These are phyloP conservation scores for Fraxinus dipetala DNA, from an alignment of 305 asterid species.

Conservation along the genomic window DNA sequence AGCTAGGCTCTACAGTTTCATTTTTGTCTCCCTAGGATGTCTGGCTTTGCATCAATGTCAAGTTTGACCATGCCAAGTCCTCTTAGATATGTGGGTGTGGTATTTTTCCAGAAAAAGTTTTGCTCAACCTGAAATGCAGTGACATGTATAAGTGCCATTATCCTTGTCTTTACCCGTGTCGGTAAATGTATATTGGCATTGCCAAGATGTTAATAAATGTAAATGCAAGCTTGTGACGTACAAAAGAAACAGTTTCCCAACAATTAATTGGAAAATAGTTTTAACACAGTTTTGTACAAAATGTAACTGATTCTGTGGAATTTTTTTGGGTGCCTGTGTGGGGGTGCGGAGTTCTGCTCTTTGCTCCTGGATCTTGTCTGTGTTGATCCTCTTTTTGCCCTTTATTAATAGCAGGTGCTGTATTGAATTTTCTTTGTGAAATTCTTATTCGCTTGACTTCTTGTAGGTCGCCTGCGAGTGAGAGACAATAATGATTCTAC, in stretches of 20 bases:
- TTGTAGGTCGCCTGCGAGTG: slow-evolving; percentile 50
- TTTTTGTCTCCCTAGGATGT: neutral
- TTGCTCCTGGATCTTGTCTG: neutral
- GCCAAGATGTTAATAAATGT: neutral
- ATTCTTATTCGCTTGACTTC: neutral
- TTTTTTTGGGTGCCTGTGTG: neutral
- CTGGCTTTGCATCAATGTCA: neutral
- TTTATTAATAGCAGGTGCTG: neutral
- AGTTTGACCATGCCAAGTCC: neutral
- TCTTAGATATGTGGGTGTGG: neutral
- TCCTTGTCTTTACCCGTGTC: neutral
- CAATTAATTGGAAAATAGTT: neutral
- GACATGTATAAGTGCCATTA: neutral
- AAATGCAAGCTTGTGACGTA: neutral
- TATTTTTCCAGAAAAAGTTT: neutral
- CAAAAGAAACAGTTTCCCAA: neutral
- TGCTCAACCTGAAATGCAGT: neutral
- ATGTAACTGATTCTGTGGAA: neutral
- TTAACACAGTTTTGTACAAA: neutral
- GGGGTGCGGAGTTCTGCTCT: neutral
- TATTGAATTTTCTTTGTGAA: neutral
- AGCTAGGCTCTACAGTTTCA: neutral
- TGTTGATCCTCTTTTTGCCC: neutral
- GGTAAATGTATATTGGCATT: neutral
- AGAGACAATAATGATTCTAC: slow-evolving; percentile 38